Conservation (phyloP, 1,284 basidiomycete species). For the Tremellales sp. region DNA sequence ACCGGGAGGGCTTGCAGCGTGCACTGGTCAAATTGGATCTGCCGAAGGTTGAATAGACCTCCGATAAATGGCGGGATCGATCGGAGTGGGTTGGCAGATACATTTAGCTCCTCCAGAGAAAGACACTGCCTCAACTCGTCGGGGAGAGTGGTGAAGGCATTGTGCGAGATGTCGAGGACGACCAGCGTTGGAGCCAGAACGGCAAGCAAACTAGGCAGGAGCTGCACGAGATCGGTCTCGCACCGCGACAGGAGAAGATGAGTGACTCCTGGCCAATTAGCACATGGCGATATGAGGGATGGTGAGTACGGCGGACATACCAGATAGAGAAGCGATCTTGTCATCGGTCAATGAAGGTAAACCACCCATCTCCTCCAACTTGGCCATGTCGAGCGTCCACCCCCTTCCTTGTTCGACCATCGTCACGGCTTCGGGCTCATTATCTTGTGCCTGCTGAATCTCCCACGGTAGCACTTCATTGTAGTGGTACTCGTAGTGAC, state of each 20-base stretch:
- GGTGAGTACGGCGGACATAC: slow-evolving; percentile 15
- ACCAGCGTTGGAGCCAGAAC: slow-evolving; percentile 70
- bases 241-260: slow-evolving; percentile 79
- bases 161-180: slow-evolving; percentile 83
- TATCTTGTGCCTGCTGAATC: slow-evolving; percentile 2
- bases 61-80: slow-evolving; percentile 77
- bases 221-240: slow-evolving; percentile 62
- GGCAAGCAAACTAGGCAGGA: slow-evolving; percentile 65
- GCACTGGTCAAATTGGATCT: slow-evolving; percentile 85
- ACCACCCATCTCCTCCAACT: slow-evolving; percentile 41
- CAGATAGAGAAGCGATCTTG: slow-evolving; percentile 24
- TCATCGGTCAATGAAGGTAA: slow-evolving; percentile 27
- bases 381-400: slow-evolving; percentile 33
- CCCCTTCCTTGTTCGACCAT: slow-evolving; percentile 43
- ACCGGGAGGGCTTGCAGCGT: slow-evolving; percentile 70
- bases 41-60: slow-evolving; percentile 68
- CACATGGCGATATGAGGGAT: no score
- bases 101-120: slow-evolving; percentile 86
- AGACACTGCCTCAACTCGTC: slow-evolving; percentile 70
- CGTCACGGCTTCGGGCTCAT: slow-evolving; percentile 34
- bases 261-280: slow-evolving; percentile 64
- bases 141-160: slow-evolving; percentile 76
- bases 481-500: slow-evolving; percentile 15
- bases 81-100: slow-evolving; percentile 82
- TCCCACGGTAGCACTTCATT: slow-evolving; percentile 25